phyloP scores from a whole-genome alignment of 192 early-diverging fungal genomes.

The Coemansia reversa region DNA sequence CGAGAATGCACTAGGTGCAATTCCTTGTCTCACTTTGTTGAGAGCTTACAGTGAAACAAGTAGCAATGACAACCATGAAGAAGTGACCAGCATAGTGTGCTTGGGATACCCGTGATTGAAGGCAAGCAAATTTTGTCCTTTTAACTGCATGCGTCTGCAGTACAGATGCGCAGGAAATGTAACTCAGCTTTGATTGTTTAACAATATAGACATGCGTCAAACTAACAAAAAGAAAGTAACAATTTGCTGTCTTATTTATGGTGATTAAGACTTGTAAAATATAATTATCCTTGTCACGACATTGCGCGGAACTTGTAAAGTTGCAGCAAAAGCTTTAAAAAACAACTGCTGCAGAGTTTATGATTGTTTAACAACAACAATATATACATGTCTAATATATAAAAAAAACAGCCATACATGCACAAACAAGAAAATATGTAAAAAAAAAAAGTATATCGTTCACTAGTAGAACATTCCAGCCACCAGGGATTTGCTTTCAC shows the following conservation, averaged over 20 bases:
- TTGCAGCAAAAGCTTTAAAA: background rate
- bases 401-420: background rate
- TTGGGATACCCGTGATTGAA: background rate
- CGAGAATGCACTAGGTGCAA: background rate
- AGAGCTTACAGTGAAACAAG: background rate
- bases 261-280: background rate
- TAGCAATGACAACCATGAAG: background rate
- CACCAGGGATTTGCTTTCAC: background rate
- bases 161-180: background rate
- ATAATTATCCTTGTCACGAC: background rate
- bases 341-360: background rate
- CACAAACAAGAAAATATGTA: background rate
- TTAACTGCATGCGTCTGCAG: background rate
- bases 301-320: background rate
- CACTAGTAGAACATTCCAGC: background rate
- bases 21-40: background rate
- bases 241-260: background rate
- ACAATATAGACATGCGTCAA: background rate
- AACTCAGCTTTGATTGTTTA: background rate
- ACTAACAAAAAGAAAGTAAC: background rate
- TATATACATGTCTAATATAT: background rate
- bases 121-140: background rate
- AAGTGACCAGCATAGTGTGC: background rate
- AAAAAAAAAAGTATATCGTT: background rate
- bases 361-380: background rate